A percentile compares a stretch with the other conserved stretches of the same genome.
phyloP scores from a whole-genome alignment of 2,329 filamentous ascomycete species.

The Fusarium denticulatum region DNA sequence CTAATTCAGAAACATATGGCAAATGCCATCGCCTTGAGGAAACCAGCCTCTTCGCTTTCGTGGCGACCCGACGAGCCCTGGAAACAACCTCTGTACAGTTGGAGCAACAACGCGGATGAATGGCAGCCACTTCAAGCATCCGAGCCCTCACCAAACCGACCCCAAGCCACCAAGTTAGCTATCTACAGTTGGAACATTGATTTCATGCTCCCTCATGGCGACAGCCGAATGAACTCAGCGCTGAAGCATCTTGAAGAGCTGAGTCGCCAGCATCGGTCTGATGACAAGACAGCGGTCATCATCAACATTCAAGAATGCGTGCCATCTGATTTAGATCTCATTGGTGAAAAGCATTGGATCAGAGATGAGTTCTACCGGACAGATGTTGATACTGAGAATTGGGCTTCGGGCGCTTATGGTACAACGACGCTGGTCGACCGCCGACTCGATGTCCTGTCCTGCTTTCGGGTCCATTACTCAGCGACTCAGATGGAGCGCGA shows the following conservation, averaged over 20 bases:
- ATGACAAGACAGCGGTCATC: conserved; percentile 45
- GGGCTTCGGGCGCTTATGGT: conserved; percentile 60
- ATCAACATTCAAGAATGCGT: conserved; percentile 66
- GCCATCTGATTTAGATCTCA: conserved; percentile 54
- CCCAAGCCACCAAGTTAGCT: conserved; percentile 37
- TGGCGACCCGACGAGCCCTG: conserved; percentile 1
- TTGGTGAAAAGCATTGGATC: conserved; percentile 58
- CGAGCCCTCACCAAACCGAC: fast-evolving
- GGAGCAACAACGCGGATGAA: neutral
- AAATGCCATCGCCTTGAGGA: neutral
- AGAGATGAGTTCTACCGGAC: conserved; percentile 58
- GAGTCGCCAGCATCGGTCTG: neutral
- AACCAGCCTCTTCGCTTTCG: neutral
- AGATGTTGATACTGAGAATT: conserved; percentile 55
- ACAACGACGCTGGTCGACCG: conserved; percentile 63
- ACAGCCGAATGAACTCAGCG: conserved; percentile 47
- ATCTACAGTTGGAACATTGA: conserved; percentile 52
- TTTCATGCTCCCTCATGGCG: conserved; percentile 47
- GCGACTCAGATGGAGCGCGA: conserved; percentile 62
- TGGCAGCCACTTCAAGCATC: neutral
- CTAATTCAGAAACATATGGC: neutral
- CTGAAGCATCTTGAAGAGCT: conserved; percentile 42
- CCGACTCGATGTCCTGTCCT: conserved; percentile 53
- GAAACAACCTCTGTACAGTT: neutral
- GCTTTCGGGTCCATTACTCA: conserved; percentile 63